Evolutionary conservation across 306 rosid species (phyloP).

Genomic region (Lathyrus oleraceus): DNA sequence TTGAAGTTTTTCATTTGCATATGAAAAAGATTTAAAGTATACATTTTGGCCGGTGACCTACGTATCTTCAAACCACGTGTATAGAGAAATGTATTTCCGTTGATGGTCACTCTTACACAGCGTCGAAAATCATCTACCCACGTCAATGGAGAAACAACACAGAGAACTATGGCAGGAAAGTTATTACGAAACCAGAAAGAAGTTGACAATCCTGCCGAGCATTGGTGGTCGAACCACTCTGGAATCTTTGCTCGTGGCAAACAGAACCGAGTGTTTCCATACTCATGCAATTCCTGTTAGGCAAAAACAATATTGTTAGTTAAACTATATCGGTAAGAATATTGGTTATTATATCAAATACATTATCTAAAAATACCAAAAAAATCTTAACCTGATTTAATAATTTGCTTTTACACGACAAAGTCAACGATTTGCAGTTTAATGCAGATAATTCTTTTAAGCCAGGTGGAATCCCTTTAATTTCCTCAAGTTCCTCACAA

Average conservation of each 20-base stretch:
- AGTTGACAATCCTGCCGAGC: not conserved
- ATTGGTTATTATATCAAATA: not conserved
- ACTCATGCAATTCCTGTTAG: not conserved
- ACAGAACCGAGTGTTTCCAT: not conserved
- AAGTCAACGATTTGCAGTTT: slow-evolving; percentile 18
- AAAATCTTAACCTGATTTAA: slow-evolving; percentile 4
- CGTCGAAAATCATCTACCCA: not conserved
- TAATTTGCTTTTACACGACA: not conserved
- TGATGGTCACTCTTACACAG: not conserved
- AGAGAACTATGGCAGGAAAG: not conserved
- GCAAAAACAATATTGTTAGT: not conserved
- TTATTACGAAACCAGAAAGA: not conserved
- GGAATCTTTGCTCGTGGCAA: not conserved
- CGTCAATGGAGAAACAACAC: not conserved
- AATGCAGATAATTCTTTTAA: not conserved
- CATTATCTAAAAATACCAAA: not conserved
- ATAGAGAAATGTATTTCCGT: not conserved
- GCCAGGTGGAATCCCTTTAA: not conserved
- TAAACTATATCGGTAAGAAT: not conserved
- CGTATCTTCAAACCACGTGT: not conserved
- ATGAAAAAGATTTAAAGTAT: not conserved
- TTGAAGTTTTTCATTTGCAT: not conserved
- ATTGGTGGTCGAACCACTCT: not conserved
- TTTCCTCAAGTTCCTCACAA: not conserved
- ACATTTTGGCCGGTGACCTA: too few species aligned